Evolutionary conservation across 352 stramenopile species (phyloP).

Genomic region (Pythium brassicae): DNA sequence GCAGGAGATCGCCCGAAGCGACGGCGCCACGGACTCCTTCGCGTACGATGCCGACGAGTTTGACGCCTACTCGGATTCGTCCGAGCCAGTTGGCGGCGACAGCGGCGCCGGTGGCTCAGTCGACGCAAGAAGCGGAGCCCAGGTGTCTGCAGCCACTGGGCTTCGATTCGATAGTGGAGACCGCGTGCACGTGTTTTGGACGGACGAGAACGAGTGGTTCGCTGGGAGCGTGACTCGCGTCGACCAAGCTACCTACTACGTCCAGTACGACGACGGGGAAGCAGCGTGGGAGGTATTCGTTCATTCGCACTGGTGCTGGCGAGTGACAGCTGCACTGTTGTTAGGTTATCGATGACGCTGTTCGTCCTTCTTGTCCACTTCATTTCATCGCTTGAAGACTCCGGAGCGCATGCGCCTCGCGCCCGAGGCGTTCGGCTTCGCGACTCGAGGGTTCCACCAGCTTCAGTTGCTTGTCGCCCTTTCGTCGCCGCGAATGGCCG

Average conservation of each 20-base stretch:
- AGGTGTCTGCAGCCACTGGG: not conserved
- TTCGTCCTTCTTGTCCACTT: no score
- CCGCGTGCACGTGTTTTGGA: slow-evolving; percentile 44
- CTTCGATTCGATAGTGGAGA: slow-evolving; percentile 14
- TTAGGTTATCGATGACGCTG: not conserved
- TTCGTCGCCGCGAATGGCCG: not conserved
- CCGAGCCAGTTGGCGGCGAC: slow-evolving; percentile 18
- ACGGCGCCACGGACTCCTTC: not conserved
- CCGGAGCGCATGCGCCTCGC: slow-evolving; percentile 6
- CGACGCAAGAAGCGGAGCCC: not conserved
- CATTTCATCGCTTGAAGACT: not conserved
- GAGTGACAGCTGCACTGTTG: not conserved
- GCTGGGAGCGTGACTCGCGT: slow-evolving; percentile 16
- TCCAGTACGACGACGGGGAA: slow-evolving; percentile 52
- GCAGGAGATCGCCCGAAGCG: not conserved
- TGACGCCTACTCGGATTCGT: slow-evolving; percentile 50
- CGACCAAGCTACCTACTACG: slow-evolving; percentile 17
- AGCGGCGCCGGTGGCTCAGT: slow-evolving; percentile 10
- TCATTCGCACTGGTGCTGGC: not conserved
- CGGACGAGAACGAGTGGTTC: slow-evolving; percentile 44
- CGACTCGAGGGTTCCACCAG: slow-evolving; percentile 20
- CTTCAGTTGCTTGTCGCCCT: slow-evolving; percentile 22
- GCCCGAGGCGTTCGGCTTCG: slow-evolving; percentile 8
- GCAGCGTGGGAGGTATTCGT: slow-evolving; percentile 34
- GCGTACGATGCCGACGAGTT: slow-evolving; percentile 39